Evolutionary conservation across 305 asterid species (phyloP).

Genomic region (Ilex paraguariensis): DNA sequence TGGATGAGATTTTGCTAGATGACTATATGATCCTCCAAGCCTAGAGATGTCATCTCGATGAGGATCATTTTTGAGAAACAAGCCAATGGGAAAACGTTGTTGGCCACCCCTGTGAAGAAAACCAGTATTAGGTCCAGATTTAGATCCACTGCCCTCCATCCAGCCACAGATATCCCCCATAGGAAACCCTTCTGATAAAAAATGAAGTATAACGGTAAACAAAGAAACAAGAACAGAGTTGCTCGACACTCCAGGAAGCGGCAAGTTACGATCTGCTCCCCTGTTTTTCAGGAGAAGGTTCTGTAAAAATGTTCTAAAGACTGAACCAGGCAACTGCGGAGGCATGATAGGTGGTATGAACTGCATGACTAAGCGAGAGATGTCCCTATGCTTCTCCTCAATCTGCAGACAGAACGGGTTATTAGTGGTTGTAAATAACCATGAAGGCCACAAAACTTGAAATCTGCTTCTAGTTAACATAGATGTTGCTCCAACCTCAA

Average conservation of each 20-base stretch:
- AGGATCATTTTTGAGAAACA: constrained; percentile 80
- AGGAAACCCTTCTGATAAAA: constrained; percentile 81
- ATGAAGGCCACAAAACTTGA: neutral
- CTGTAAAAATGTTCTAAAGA: constrained; percentile 76
- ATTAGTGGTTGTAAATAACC: constrained; percentile 4
- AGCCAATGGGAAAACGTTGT: constrained; percentile 69
- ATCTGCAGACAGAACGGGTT: constrained; percentile 41
- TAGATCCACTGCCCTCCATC: constrained; percentile 56
- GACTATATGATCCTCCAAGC: constrained; percentile 86
- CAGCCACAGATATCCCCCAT: constrained; percentile 60
- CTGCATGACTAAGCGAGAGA: constrained; percentile 85
- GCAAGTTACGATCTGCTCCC: constrained; percentile 89
- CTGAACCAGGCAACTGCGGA: constrained; percentile 81
- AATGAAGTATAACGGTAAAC: constrained; percentile 77
- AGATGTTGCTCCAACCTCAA: no score
- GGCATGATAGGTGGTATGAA: constrained; percentile 82
- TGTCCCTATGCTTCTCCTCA: constrained; percentile 94
- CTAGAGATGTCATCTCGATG: constrained; percentile 82
- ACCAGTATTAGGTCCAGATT: constrained; percentile 64
- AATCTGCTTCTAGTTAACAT: no score
- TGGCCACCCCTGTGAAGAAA: constrained; percentile 91
- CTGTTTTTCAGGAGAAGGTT: constrained; percentile 82
- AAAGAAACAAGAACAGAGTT: constrained; percentile 89
- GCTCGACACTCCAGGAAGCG: constrained; percentile 93
- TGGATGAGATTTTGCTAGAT: constrained; percentile 59